Evolutionary conservation across 306 rosid species (phyloP), one percentile per base, ranked within the genome.

Genomic region (Cicer judaicum): DNA sequence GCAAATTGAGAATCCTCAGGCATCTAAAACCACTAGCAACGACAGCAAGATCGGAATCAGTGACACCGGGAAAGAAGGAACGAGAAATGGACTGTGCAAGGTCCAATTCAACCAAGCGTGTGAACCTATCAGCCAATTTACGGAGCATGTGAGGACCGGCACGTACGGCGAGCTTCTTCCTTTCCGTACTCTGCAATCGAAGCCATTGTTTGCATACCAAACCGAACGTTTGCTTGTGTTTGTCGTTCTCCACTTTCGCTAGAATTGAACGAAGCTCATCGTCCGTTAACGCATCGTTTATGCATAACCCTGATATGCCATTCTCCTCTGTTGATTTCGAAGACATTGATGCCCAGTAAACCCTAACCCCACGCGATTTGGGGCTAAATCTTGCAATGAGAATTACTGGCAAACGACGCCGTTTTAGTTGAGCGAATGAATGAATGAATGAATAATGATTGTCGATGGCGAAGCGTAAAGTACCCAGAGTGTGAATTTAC

Each of bases 1-100:
- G 93, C 75, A 94, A 80, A 81, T 75, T 79, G 67, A 94, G 97
- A 46, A 90, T 70, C 65, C 56, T 88, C 88, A 94, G 80, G 86
- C 82, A 94, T 16, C 15, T 78, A 75, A 94, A 92, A 1, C 95
- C 91, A 40, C 69, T 77, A 34, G 95, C 95, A 43, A 92, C 87
- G 67, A 94, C 95, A 43, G 84, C 24, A 60, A 91, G 97, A 75
- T 92, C 97, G 10, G 97, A 90, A 82, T 94, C 91, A 6, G 90
- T 86, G 42, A 92, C 92, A 2, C 99, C 99, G 5, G 99, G 99
- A 70, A 80, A 90, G 81, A 94, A 94, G 61, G 99, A 94, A n/a
- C 99, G 87, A 67, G 97, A 88, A 83, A 63, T 14, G n/a, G 97
- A 94, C 85, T 92, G 99, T 2, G 97, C 89, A 24, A 92, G 90